A percentile compares a stretch with the other conserved stretches of the same genome.
Conservation (phyloP, 139 green algal species). For the Bryopsis sp. region DNA sequence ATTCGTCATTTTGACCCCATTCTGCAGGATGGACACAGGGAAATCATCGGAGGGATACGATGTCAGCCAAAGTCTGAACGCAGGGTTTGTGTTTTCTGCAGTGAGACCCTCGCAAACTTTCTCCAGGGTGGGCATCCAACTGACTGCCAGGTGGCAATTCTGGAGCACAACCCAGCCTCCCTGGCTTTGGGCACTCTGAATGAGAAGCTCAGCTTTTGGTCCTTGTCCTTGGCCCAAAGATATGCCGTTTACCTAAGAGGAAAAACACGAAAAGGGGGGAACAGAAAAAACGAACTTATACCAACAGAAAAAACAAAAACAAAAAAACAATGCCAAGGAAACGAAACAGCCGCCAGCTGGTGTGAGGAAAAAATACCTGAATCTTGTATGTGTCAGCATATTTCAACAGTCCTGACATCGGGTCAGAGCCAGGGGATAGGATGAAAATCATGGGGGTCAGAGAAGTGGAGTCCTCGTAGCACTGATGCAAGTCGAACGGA, state of each 20-base stretch:
- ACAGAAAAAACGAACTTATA: no score
- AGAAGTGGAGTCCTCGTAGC: conserved; percentile 54
- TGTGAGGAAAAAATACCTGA: no score
- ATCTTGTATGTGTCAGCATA: no score
- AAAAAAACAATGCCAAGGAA: no score
- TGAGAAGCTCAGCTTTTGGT: conserved; percentile 62
- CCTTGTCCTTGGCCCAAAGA: conserved; percentile 71
- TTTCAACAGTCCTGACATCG: conserved; percentile 46
- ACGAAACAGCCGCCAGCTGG: no score
- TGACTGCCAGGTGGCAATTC: conserved; percentile 68
- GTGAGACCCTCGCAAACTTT: conserved; percentile 50
- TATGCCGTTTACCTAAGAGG: conserved; percentile 29
- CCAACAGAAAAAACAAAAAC: no score
- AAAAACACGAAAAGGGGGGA: no score
- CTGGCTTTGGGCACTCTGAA: conserved; percentile 32
- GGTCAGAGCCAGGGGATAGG: conserved; percentile 60
- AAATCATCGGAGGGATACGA: conserved; percentile 55
- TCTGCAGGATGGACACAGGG: conserved; percentile 60
- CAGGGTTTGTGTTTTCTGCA: conserved; percentile 37
- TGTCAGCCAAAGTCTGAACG: conserved; percentile 67
- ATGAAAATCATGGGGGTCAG: conserved; percentile 73
- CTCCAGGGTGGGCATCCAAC: conserved; percentile 70
- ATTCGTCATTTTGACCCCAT: conserved; percentile 69
- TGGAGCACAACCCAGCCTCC: conserved; percentile 70
- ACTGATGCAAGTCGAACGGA: conserved; percentile 68